Evolutionary conservation across 768 basidiomycete species (phyloP), one percentile per base, ranked within the genome.

Genomic region (Lactifluus volemus): DNA sequence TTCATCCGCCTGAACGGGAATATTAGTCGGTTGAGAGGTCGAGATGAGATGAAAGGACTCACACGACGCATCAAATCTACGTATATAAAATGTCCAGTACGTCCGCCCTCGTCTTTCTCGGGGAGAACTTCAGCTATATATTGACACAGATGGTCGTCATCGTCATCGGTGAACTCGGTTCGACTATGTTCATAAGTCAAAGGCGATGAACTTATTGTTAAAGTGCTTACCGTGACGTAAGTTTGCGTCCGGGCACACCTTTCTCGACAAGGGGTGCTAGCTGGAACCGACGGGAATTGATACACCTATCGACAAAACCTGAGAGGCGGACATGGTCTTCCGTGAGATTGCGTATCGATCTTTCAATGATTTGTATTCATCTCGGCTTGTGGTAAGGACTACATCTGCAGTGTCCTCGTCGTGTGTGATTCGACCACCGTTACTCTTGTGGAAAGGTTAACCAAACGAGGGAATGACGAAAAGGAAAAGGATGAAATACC

Each of bases 271-370:
- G 8, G 10, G 50, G 50, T n/a, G 38, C 52, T 30, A 59, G 53
- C 21, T 51, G 42, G 32, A 65, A 60, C 42, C 55, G 54, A 30
- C 47, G 19, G 7, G 58, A n/a, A 5, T 50, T 10, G 29, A 65
- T 44, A 38, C 62, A 65, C 21, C 58, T 45, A 49, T 59, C 64
- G 6, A 65, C 52, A 21, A 64, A 65, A 10, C 64, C 64, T 2
- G 64, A 65, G 51, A 65, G 21, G 47, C 48, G 64, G 17, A 64
- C 62, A 19, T 63, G 44, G 58, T 57, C 49, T 64, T 64, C 32
- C 25, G 55, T 21, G 58, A 64, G n/a, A 53, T 17, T 4, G 57
- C 62, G 6, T 60, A 65, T 51, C 48, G 53, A 25, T 58, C 62
- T 41, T 63, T 63, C 38, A 64, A 52, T 0, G 11, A 38, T n/a